phyloP scores from a whole-genome alignment of 1,284 basidiomycete species.

The Rhodotorula sp. region DNA sequence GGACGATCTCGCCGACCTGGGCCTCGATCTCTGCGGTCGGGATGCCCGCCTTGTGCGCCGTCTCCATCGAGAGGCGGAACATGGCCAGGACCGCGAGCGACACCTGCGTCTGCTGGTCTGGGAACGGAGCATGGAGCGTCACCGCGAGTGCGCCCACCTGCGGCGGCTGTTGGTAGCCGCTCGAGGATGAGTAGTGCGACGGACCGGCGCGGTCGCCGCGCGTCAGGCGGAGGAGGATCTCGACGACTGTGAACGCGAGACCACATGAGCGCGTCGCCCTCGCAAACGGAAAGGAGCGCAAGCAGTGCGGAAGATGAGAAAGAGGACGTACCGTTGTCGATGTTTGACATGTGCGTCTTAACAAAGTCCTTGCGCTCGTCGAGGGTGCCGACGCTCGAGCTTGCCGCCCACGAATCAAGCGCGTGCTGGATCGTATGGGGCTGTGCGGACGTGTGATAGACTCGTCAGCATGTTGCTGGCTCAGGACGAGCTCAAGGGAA shows the following conservation, averaged over 20 bases:
- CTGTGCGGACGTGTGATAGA: constrained; percentile 52
- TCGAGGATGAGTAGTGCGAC: constrained; percentile 49
- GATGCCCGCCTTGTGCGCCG: constrained; percentile 69
- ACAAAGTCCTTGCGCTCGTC: constrained; percentile 83
- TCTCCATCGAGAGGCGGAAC: constrained; percentile 79
- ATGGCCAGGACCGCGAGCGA: constrained; percentile 87
- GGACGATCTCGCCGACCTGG: constrained; percentile 81
- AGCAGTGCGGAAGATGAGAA: background rate
- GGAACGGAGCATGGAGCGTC: constrained; percentile 71
- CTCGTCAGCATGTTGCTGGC: background rate
- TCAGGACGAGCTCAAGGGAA: too few species aligned
- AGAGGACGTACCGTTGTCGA: constrained; percentile 63
- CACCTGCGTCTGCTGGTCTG: constrained; percentile 86
- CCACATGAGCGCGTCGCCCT: background rate
- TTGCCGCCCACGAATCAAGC: constrained; percentile 80
- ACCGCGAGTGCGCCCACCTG: constrained; percentile 57
- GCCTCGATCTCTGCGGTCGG: constrained; percentile 71
- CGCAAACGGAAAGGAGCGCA: too few species aligned
- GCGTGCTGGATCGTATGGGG: constrained; percentile 87
- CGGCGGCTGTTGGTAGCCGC: constrained; percentile 44
- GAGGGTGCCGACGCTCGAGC: constrained; percentile 71
- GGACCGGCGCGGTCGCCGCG: constrained; percentile 71
- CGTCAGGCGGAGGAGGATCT: constrained; percentile 84
- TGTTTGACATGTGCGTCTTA: constrained; percentile 73
- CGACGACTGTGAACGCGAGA: constrained; percentile 59